phyloP scores from a whole-genome alignment of 2,329 filamentous ascomycete species.

The Zymoseptoria pseudotritici region DNA sequence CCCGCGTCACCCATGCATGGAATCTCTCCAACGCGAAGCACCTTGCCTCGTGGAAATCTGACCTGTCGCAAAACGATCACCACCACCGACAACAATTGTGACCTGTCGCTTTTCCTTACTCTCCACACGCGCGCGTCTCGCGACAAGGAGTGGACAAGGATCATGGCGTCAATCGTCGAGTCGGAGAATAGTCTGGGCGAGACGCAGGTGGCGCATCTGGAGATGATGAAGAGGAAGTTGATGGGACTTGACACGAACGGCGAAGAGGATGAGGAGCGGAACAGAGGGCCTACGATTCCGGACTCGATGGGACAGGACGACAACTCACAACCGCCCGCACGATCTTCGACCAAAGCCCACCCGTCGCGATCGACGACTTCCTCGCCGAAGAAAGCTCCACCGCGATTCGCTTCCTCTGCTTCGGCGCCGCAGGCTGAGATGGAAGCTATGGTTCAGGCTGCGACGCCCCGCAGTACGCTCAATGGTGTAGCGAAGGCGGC shows the following conservation, averaged over 20 bases:
- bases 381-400: constrained; percentile 5
- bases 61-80: not conserved
- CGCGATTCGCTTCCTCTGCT: constrained; percentile 15
- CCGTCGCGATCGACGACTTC: constrained; percentile 4
- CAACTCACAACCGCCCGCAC: not conserved
- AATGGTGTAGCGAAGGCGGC: constrained; percentile 14
- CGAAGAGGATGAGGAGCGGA: not conserved
- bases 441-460: constrained; percentile 16
- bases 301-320: constrained; percentile 7
- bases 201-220: constrained; percentile 15
- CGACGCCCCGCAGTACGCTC: constrained; percentile 14
- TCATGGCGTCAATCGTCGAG: constrained; percentile 19
- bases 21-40: not conserved
- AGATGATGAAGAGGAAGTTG: constrained; percentile 13
- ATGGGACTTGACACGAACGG: constrained; percentile 4
- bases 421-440: constrained; percentile 18
- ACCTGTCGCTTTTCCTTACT: not conserved
- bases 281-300: constrained; percentile 10
- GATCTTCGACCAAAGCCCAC: not conserved
- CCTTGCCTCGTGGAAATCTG: not conserved
- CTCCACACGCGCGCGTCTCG: not conserved
- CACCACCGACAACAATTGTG: not conserved
- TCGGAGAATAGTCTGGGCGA: constrained; percentile 21
- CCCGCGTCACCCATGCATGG: not conserved
- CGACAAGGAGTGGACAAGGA: not conserved